Evolutionary conservation across 2,329 filamentous ascomycete species (phyloP), one percentile per base, ranked within the genome.

Genomic region (Cadophora sp.): DNA sequence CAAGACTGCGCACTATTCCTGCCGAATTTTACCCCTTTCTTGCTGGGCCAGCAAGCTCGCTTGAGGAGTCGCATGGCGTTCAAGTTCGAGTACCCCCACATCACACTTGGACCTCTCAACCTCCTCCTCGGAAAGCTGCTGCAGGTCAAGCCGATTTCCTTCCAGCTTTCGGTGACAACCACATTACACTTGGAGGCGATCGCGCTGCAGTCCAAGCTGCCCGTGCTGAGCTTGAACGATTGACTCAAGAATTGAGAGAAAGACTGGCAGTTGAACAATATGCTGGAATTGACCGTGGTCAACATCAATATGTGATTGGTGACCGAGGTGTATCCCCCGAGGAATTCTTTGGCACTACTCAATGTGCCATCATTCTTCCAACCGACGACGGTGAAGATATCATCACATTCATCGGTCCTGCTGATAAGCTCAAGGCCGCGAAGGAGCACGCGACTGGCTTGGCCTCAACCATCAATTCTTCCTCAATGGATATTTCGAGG

Each of bases 11-110:
- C 79, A 89, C 90, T 59, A 91, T 99, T 67, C 94, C 96, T 8
- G 87, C 93, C 30, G 94, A 97, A 78, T 96, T 96, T 80, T 99
- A 96, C 80, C 95, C 95, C 62, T 99, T 99, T 83, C 90, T 99
- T 78, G 91, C 93, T 27, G 94, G 94, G 59, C 88, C 90, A 60
- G 81, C 93, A 64, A 84, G 87, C 71, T 85, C 86, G 45, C 83
- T 97, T 62, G 91, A 95, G 79, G 82, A 89, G 68, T 87, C 87
- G 69, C 91, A 90, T 69, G 92, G 93, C 69, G 84, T 97, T 43
- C 90, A 92, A 77, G 85, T 99, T 70, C 88, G 92, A 65, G 90
- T 99, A 56, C 96, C 96, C 51, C 85, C 91, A 61, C 92, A 96
- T 79, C 88, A 93, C 78, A 90, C 87, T 14, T 94, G 90, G 87